These are phyloP conservation scores for Esteya vermicola DNA, from an alignment of 2,329 filamentous ascomycete genomes.

Conservation along the genomic window DNA sequence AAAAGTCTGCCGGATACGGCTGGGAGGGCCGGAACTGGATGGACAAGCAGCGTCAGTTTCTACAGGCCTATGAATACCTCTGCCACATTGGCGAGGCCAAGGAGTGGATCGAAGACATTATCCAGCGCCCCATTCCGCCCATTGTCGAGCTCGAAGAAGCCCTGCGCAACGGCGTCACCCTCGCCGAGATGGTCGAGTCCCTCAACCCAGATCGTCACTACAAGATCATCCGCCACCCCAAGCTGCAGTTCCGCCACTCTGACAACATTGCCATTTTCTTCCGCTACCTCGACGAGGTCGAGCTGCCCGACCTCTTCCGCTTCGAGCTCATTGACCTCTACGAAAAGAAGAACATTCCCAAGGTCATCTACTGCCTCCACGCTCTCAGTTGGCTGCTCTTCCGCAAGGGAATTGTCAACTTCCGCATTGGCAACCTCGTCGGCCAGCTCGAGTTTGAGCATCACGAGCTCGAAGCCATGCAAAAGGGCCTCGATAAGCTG, in stretches of 20 bases:
- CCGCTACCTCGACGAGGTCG: constrained; percentile 78
- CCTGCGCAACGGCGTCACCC: constrained; percentile 78
- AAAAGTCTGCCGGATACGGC: constrained; percentile 43
- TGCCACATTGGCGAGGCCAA: constrained; percentile 98
- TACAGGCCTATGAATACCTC: constrained; percentile 95
- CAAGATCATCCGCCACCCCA: constrained; percentile 74
- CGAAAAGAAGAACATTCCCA: constrained; percentile 98
- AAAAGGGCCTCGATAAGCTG: constrained; percentile 91
- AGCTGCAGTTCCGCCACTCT: constrained; percentile 85
- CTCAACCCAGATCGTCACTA: constrained; percentile 63
- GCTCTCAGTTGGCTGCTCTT: constrained; percentile 95
- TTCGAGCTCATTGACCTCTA: constrained; percentile 97
- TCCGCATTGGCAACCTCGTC: constrained; percentile 91
- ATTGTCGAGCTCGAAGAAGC: constrained; percentile 92
- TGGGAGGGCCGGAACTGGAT: constrained; percentile 92
- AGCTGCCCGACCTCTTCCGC: constrained; percentile 86
- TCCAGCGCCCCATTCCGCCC: constrained; percentile 70
- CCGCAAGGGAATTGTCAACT: constrained; percentile 86
- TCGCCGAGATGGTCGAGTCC: constrained; percentile 86
- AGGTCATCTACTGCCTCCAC: constrained; percentile 98
- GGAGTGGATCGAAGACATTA: constrained; percentile 93
- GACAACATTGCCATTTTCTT: constrained; percentile 98
- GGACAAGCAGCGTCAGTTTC: constrained; percentile 93
- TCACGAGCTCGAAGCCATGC: constrained; percentile 91
- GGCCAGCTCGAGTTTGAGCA: constrained; percentile 96